These are phyloP conservation scores for Pistacia atlantica DNA, from an alignment of 345 rosid genomes.

Conservation along the genomic window DNA sequence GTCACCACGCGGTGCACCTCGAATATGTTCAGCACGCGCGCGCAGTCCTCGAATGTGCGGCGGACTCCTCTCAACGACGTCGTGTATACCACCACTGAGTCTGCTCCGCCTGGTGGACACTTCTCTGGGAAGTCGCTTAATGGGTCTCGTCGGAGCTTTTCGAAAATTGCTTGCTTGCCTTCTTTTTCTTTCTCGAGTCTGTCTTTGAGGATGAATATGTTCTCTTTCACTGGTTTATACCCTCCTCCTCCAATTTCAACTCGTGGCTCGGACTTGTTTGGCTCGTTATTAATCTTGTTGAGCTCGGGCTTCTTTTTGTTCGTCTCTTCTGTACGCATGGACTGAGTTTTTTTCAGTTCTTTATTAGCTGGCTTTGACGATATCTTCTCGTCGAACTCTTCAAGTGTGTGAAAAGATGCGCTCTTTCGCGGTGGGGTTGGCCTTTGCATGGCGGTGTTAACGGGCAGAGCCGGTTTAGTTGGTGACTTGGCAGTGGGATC, in stretches of 20 bases:
- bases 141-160: conserved; percentile 59
- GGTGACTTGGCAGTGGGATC: background rate
- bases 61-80: conserved; percentile 91
- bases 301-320: background rate
- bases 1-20: conserved; percentile 66
- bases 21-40: conserved; percentile 45
- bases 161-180: conserved; percentile 53
- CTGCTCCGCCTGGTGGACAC: conserved; percentile 76
- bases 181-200: conserved; percentile 66
- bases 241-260: conserved; percentile 18
- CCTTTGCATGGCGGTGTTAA: conserved; percentile 1
- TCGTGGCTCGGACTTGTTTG: conserved; percentile 24
- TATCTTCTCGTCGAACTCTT: conserved; percentile 67
- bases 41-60: conserved; percentile 74
- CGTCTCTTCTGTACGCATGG: conserved; percentile 17
- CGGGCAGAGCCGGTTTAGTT: conserved; percentile 15
- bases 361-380: conserved; percentile 30
- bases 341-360: conserved; percentile 44
- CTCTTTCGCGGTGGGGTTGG: conserved; percentile 45
- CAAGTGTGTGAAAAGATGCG: conserved; percentile 78
- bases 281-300: background rate
- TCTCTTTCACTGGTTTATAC: conserved; percentile 62
- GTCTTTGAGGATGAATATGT: conserved; percentile 64
- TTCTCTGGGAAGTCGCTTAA: conserved; percentile 70
- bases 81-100: conserved; percentile 74